Evolutionary conservation across 495 filamentous ascomycete species (phyloP).

Genomic region (Aspergillus sclerotioniger): DNA sequence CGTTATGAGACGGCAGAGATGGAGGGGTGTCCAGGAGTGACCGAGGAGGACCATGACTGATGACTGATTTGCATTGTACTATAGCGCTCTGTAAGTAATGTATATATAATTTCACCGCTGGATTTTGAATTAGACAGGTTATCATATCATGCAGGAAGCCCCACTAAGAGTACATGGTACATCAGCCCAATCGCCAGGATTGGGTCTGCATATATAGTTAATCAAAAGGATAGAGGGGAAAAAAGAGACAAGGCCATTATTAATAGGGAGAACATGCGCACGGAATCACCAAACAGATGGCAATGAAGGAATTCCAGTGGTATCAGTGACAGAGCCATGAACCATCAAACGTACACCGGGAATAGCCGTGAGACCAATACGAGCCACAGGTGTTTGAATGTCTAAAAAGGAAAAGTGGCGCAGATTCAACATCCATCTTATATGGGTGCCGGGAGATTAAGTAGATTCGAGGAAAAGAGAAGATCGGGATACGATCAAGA

Average conservation of each 20-base stretch:
- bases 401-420: background rate
- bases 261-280: background rate
- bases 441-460: background rate
- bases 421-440: background rate
- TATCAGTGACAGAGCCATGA: background rate
- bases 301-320: background rate
- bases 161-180: background rate
- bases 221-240: background rate
- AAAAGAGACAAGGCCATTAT: background rate
- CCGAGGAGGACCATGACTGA: slow-evolving; percentile 91
- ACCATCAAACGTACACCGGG: background rate
- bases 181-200: slow-evolving; percentile 2
- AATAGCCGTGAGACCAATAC: background rate
- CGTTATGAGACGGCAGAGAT: slow-evolving; percentile 65
- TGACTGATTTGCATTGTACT: slow-evolving; percentile 7
- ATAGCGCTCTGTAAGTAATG: background rate
- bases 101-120: background rate
- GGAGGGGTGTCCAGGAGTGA: slow-evolving; percentile 86
- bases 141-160: background rate
- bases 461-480: background rate
- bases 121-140: background rate
- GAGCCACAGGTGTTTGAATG: background rate
- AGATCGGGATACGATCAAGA: slow-evolving; percentile 1
- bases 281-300: background rate
- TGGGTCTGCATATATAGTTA: background rate